phyloP scores from a whole-genome alignment of 495 filamentous ascomycete genomes.

The Penicillium angulare region DNA sequence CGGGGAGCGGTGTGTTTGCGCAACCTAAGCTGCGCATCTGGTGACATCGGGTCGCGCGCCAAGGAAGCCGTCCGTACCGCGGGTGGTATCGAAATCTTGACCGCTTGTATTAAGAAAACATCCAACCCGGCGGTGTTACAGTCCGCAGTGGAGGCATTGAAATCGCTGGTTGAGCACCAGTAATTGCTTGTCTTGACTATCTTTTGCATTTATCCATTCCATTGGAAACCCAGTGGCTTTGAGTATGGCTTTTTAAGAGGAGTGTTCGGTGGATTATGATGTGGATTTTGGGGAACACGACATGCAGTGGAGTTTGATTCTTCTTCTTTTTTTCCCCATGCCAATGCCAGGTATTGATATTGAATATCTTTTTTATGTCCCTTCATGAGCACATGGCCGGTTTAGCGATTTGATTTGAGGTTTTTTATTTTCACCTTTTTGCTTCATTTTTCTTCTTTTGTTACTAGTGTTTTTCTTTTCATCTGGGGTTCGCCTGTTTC shows the following conservation, averaged over 20 bases:
- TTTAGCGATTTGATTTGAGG: constrained; percentile 11
- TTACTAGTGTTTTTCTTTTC: too few species aligned
- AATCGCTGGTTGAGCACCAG: constrained; percentile 50
- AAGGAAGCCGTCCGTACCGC: constrained; percentile 38
- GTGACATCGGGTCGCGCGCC: constrained; percentile 40
- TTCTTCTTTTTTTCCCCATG: constrained; percentile 3
- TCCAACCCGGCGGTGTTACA: constrained; percentile 62
- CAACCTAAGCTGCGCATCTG: constrained; percentile 43
- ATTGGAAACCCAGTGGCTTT: background rate
- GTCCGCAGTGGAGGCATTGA: constrained; percentile 60
- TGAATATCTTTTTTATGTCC: constrained; percentile 3
- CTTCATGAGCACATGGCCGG: constrained; percentile 11
- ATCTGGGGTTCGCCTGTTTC: background rate
- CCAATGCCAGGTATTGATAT: background rate
- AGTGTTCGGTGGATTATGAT: background rate
- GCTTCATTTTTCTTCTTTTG: constrained; percentile 1
- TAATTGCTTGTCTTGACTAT: constrained; percentile 4
- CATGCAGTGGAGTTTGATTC: constrained; percentile 5
- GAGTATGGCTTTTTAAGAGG: too few species aligned
- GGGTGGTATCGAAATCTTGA: constrained; percentile 59
- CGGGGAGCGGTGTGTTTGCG: constrained; percentile 74
- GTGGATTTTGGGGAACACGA: background rate
- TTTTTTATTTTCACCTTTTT: constrained; percentile 1
- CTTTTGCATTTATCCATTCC: constrained; percentile 5
- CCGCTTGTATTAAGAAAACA: constrained; percentile 61